Base-by-base conservation (phyloP, 176 grass and related monocot genomes). In the Cocos nucifera region DNA sequence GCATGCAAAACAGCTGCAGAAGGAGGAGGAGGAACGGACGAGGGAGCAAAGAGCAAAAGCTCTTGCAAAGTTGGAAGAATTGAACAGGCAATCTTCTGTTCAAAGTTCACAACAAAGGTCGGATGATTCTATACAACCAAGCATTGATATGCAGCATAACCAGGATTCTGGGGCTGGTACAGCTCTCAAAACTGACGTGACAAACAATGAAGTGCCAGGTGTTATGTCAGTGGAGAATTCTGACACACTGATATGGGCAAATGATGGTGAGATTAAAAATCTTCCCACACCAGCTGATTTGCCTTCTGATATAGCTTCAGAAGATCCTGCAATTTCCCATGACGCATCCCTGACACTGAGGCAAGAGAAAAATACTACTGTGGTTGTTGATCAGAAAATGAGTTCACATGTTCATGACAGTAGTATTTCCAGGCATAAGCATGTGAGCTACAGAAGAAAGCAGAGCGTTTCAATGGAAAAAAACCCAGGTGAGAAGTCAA, bases 21-120 rank as follows among this genome's bases (percentile, higher is more conserved):
- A 71, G 59, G 87, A 98, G 73, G 93, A 98, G 71, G 88, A 98
- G 53, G 88, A 98, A 65, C 80, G 82, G 24, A 86, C 56, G 64
- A 87, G 80, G 39, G 79, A 88, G 53, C 93, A 92, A 78, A 98
- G 66, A 61, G 84, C 84, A 66, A 98, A 98, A 84, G 93, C 84
- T 73, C 82, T 89, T 54, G 82, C 74, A 5, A 98, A 98, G 61
- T 78, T 92, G 72, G 93, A 98, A 82, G 93, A 89, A 76, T 54
- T 98, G 70, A 85, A 98, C 59, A 85, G 77, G 24, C 93, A 84
- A 4, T 80, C 87, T 23, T 57, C 72, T 63, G 75, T 70, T 62
- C 32, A 70, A 72, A 56, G 17, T 19, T 54, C 55, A 27, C 72
- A 59, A 69, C 78, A 82, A 27, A 82, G 74, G 17, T 29, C 67